phyloP scores from a whole-genome alignment of 2,329 filamentous ascomycete genomes.

The Cercospora canescens region DNA sequence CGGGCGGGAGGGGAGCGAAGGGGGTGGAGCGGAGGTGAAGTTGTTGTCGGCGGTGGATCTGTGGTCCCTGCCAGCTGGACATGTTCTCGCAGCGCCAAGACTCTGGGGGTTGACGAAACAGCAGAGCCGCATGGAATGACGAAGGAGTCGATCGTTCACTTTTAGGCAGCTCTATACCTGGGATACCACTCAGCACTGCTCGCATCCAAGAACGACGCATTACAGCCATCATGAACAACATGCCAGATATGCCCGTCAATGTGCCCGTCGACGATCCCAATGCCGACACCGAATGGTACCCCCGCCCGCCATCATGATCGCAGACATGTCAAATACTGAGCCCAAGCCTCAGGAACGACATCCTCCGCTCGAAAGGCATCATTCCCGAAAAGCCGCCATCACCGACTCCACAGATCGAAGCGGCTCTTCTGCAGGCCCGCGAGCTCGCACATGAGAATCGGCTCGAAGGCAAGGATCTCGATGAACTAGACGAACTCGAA shows the following conservation, averaged over 20 bases:
- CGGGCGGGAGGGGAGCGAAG: conserved; percentile 1
- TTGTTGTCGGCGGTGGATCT: conserved; percentile 2
- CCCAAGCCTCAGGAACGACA: conserved; percentile 76
- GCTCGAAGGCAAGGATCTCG: conserved; percentile 89
- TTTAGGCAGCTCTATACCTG: background rate
- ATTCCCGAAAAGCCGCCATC: conserved; percentile 98
- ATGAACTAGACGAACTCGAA: conserved; percentile 90
- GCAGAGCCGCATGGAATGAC: conserved; percentile 7
- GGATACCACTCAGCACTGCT: background rate
- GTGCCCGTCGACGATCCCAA: conserved; percentile 95
- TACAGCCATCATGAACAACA: conserved; percentile 21
- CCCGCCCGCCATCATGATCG: background rate
- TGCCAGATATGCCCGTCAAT: conserved; percentile 58
- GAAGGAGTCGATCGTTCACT: background rate
- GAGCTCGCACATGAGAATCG: conserved; percentile 86
- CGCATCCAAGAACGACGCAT: background rate
- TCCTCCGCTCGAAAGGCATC: conserved; percentile 91
- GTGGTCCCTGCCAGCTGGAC: conserved; percentile 10
- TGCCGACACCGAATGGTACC: conserved; percentile 93
- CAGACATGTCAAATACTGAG: conserved; percentile 20
- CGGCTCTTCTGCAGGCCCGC: conserved; percentile 82
- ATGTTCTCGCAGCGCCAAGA: conserved; percentile 1
- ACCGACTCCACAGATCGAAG: conserved; percentile 92
- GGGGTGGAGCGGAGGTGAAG: background rate
- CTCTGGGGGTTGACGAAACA: background rate